These are phyloP conservation scores for Hypoxylon sp. DNA, from an alignment of 2,329 filamentous ascomycete genomes.

Conservation along the genomic window DNA sequence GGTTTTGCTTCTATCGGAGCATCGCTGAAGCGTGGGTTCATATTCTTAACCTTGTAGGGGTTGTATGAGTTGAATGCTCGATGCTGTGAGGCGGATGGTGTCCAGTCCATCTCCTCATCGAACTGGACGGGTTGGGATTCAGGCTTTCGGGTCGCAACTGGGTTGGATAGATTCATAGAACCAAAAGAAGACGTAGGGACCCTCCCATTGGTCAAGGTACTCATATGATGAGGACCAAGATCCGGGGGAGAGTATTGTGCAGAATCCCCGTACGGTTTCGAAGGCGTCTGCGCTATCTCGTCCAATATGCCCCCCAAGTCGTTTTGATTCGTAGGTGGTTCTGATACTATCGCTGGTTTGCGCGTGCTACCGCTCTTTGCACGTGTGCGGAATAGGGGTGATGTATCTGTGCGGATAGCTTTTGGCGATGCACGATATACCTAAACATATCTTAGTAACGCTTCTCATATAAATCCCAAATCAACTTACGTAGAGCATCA, in stretches of 20 bases:
- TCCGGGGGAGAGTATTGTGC: constrained; percentile 4
- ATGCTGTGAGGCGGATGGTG: constrained; percentile 65
- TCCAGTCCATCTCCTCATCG: constrained; percentile 77
- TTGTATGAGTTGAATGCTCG: constrained; percentile 62
- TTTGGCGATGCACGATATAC: constrained; percentile 55
- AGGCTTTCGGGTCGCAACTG: constrained; percentile 15
- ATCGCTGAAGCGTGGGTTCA: constrained; percentile 57
- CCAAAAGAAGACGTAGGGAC: constrained; percentile 30
- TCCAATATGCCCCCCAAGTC: constrained; percentile 43
- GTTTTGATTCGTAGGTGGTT: constrained; percentile 48
- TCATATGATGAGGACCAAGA: background rate
- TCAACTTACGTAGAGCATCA: constrained; percentile 62
- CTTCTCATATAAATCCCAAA: background rate
- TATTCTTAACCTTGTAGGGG: constrained; percentile 50
- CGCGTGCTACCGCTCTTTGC: constrained; percentile 38
- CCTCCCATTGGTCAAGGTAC: background rate
- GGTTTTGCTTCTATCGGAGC: constrained; percentile 54
- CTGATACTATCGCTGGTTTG: constrained; percentile 37
- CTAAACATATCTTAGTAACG: constrained; percentile 46
- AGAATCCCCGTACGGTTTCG: constrained; percentile 3
- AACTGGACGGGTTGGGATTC: constrained; percentile 46
- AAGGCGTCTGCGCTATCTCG: constrained; percentile 39
- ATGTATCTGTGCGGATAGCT: constrained; percentile 65
- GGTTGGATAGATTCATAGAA: constrained; percentile 36
- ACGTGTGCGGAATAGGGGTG: constrained; percentile 58